Evolutionary conservation across 169 alveolate genomes (phyloP), one percentile per base, ranked within the genome.

Genomic region (Plasmodium gallinaceum): DNA sequence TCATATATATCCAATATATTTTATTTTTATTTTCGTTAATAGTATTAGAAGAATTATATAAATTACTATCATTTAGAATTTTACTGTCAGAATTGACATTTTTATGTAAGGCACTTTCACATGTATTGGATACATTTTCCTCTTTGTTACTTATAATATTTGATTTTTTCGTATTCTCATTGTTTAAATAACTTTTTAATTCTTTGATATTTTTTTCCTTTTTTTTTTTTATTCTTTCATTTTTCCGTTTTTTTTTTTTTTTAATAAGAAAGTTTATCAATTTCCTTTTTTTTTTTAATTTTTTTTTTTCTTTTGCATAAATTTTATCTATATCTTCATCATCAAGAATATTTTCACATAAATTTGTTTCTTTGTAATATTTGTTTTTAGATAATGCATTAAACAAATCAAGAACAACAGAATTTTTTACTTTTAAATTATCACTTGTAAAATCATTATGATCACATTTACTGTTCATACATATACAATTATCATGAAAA

Each of bases 381-480:
- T 78, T 78, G 37, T 78, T 78, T 64, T 69, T 65, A 5, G 75
- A 37, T 45, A 78, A 48, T 18, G 78, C 69, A 26, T 62, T 32
- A 78, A 64, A 78, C 42, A 78, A 57, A 26, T 58, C 78, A 8
- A 65, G 58, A 51, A 64, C 43, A 22, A 78, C 70, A 24, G 78
- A 65, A 78, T 62, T 78, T 78, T 78, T 78, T 7, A 65, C 10
- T 8, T 78, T 54, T 57, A 78, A 37, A 65, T 78, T n/a, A 6
- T 78, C 89, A 78, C 57, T 26, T 64, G 70, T n/a, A 54, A 78
- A 78, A 48, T 66, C 52, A 37, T 48, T 26, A 57, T 78, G 89
- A 1, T 62, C 42, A n/a, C 89, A 78, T 51, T 65, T 78, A 51
- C 66, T 64, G 14, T 64, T 65, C 89, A 78, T 66, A 70, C 89